Base-by-base conservation (phyloP, 768 basidiomycete genomes). In the Rhizopogon roseolus region DNA sequence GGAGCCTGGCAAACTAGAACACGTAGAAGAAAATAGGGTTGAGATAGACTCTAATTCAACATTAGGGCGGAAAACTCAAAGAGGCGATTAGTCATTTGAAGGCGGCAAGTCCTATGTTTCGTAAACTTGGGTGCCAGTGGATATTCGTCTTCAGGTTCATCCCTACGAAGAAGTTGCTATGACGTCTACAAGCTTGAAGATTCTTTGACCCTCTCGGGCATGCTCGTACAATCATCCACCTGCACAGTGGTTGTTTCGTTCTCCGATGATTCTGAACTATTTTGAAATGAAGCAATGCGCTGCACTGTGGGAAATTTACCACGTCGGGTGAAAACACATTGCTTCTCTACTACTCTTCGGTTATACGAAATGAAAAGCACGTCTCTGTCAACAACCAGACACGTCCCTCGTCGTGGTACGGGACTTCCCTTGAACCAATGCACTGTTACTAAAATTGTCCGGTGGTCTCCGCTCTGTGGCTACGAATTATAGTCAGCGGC, bases 161-260 rank as follows among this genome's bases (percentile, higher is more conserved):
- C 80, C 80, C 7, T 81, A 82, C 55, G 81, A 82, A 64, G 77
- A 81, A 62, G 77, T 81, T 45, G 80, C 76, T 81, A 81, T 56
- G 79, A 82, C 56, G 77, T 83, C 2, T 79, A 81, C 63, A 74
- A 70, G 41, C 63, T 79, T 2, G 76, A 80, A 61, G 69, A 76
- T 56, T 65, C 22, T 76, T 48, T 75, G 60, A 75, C 7, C 11
- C 28, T 22, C 28, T 51, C 38, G 38, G 5, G 16, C 28, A 37
- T 46, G 32, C 28, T 27, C 13, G 42, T 19, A 22, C 50, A 34
- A 32, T 10, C 41, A 41, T 16, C 34, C n/a, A 36, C 16, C n/a
- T 17, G 28, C n/a, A n/a, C n/a, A n/a, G n/a, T 48, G 16, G 6
- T 17, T 36, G 28, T 54, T 17, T 38, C 49, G 17, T 11, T 34